Evolutionary conservation across 106 monocot species (phyloP).

Genomic region (Narthecium ossifragum): DNA sequence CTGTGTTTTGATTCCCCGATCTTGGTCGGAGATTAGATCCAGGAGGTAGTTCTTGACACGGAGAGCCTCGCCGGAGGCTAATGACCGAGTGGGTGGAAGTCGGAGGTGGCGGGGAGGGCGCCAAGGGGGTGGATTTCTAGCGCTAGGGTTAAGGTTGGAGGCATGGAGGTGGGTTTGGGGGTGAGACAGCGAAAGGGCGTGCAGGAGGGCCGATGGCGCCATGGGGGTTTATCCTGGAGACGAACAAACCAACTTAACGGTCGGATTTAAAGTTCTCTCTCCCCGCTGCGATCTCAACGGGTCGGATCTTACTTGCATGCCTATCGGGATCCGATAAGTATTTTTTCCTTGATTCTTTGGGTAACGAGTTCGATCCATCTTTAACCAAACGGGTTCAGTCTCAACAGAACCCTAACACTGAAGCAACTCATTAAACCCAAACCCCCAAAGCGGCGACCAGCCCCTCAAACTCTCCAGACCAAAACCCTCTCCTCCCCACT

Average conservation of each 20-base stretch:
- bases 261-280: too few relatives aligned
- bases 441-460: too few relatives aligned
- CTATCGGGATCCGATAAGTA: too few relatives aligned
- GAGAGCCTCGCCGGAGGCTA: conserved; percentile 11
- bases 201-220: neutral
- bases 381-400: too few relatives aligned
- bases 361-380: too few relatives aligned
- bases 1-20: conserved; percentile 62
- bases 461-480: conserved; percentile 4
- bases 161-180: neutral
- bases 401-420: too few relatives aligned
- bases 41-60: conserved; percentile 61
- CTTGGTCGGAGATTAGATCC: conserved; percentile 66
- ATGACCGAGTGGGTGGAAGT: conserved; percentile 5
- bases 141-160: conserved; percentile 10
- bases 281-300: too few relatives aligned
- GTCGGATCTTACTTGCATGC: too few relatives aligned
- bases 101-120: neutral
- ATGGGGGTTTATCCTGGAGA: too few relatives aligned
- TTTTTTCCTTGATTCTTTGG: too few relatives aligned
- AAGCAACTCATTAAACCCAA: too few relatives aligned
- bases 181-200: neutral
- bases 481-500: neutral
- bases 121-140: neutral
- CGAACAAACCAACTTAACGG: too few relatives aligned